A percentile compares a stretch with the other conserved stretches of the same genome.
phyloP scores from a whole-genome alignment of 768 basidiomycete genomes.

The Termitomyces sp. region DNA sequence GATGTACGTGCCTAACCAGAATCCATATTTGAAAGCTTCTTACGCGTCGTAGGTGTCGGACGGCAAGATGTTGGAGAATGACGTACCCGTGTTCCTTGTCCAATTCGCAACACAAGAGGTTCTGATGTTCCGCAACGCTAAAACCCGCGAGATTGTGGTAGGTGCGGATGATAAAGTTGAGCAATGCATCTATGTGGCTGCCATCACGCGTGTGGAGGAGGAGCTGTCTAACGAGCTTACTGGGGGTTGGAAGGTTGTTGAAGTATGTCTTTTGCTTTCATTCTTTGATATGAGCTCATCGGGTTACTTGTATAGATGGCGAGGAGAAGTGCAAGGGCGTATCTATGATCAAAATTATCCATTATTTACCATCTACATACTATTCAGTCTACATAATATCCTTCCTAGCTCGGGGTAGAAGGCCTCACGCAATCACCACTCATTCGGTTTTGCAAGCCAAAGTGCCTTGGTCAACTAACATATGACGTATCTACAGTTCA shows the following conservation, averaged over 20 bases:
- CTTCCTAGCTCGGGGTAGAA: neutral
- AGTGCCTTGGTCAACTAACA: too few relatives aligned
- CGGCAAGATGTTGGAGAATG: conserved; percentile 87
- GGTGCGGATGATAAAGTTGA: conserved; percentile 90
- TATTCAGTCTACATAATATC: conserved; percentile 10
- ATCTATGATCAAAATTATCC: conserved; percentile 28
- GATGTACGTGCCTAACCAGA: conserved; percentile 54
- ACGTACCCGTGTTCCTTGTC: conserved; percentile 86
- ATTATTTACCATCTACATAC: conserved; percentile 15
- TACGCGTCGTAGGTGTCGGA: conserved; percentile 55
- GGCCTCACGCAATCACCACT: conserved; percentile 20
- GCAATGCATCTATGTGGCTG: conserved; percentile 90
- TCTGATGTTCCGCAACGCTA: conserved; percentile 83
- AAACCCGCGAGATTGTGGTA: conserved; percentile 79
- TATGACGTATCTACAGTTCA: too few relatives aligned
- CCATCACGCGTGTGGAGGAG: conserved; percentile 81
- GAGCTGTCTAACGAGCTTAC: conserved; percentile 91
- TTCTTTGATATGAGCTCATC: neutral
- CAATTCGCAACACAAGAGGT: conserved; percentile 93
- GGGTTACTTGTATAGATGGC: conserved; percentile 28
- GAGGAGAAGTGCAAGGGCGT: conserved; percentile 39
- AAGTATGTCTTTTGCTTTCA: conserved; percentile 47
- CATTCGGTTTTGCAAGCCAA: conserved; percentile 4
- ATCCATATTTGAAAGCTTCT: neutral
- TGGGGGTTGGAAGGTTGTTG: conserved; percentile 96